phyloP scores from a whole-genome alignment of 306 rosid genomes.

The Dryas octopetala region DNA sequence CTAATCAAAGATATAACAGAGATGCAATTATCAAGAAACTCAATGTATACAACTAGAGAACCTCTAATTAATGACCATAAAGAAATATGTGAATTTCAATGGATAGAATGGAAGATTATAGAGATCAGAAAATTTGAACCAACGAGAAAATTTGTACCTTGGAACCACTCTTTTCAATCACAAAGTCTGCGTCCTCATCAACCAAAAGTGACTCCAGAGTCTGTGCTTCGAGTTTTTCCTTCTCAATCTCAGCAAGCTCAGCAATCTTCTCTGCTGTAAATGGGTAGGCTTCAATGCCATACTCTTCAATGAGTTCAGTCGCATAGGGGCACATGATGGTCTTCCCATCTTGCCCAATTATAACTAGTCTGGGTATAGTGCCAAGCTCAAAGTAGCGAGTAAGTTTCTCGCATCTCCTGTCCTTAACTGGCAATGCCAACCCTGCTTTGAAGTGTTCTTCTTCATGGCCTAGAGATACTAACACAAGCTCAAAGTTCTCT shows the following conservation, averaged over 20 bases:
- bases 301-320: slow-evolving; percentile 39
- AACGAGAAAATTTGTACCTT: slow-evolving; percentile 30
- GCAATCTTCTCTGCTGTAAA: slow-evolving; percentile 43
- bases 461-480: slow-evolving; percentile 39
- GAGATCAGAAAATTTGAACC: not conserved
- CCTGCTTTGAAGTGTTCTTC: slow-evolving; percentile 37
- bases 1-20: slow-evolving; percentile 16
- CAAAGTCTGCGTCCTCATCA: slow-evolving; percentile 38
- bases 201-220: slow-evolving; percentile 49
- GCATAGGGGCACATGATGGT: slow-evolving; percentile 39
- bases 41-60: not conserved
- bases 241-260: slow-evolving; percentile 46
- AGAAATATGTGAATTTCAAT: not conserved
- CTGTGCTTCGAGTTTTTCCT: slow-evolving; percentile 42
- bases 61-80: not conserved
- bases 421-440: slow-evolving; percentile 48
- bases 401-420: slow-evolving; percentile 33
- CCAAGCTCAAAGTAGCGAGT: slow-evolving; percentile 42
- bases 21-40: not conserved
- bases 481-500: slow-evolving; percentile 51
- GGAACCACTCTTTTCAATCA: slow-evolving; percentile 38
- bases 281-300: slow-evolving; percentile 47
- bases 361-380: slow-evolving; percentile 35
- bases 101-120: not conserved
- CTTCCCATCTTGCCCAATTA: slow-evolving; percentile 53